Conservation (phyloP, 495 filamentous ascomycete genomes). For the Trypethelium eluteriae region DNA sequence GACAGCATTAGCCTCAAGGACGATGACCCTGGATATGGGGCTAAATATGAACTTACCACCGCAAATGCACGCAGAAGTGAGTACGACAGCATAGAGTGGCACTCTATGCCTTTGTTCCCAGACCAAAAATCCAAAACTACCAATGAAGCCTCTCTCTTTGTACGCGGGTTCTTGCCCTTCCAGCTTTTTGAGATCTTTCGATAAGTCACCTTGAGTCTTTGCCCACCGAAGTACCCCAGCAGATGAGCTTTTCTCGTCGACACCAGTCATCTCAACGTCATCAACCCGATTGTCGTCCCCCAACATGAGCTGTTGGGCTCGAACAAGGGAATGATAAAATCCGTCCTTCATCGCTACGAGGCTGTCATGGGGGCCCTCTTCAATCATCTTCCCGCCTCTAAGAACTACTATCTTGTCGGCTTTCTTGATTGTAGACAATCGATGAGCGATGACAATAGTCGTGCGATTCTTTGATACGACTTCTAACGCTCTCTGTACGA, state of each 20-base stretch:
- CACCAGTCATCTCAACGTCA: constrained; percentile 9
- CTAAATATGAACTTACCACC: constrained; percentile 19
- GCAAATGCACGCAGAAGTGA: constrained; percentile 16
- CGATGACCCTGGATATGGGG: constrained; percentile 3
- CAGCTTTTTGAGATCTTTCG: constrained; percentile 13
- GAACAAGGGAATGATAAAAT: constrained; percentile 25
- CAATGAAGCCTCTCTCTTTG: constrained; percentile 14
- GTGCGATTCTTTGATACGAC: constrained; percentile 23
- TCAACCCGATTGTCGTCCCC: constrained; percentile 10
- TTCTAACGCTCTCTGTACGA: constrained; percentile 29
- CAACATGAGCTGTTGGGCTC: constrained; percentile 22
- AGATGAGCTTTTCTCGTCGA: constrained; percentile 17
- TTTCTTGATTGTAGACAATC: constrained; percentile 27
- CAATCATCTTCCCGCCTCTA: constrained; percentile 24
- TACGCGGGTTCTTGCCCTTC: constrained; percentile 15
- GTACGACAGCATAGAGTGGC: constrained; percentile 15
- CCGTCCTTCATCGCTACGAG: constrained; percentile 25
- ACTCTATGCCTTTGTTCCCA: constrained; percentile 12
- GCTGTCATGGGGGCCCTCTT: constrained; percentile 28
- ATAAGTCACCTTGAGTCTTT: constrained; percentile 13
- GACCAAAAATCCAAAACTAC: constrained; percentile 10
- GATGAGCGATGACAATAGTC: constrained; percentile 31
- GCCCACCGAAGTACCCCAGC: constrained; percentile 12
- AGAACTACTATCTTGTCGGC: constrained; percentile 33
- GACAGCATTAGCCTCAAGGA: constrained; percentile 11